Conservation (phyloP, 345 rosid species). For the Corchorus olitorius region DNA sequence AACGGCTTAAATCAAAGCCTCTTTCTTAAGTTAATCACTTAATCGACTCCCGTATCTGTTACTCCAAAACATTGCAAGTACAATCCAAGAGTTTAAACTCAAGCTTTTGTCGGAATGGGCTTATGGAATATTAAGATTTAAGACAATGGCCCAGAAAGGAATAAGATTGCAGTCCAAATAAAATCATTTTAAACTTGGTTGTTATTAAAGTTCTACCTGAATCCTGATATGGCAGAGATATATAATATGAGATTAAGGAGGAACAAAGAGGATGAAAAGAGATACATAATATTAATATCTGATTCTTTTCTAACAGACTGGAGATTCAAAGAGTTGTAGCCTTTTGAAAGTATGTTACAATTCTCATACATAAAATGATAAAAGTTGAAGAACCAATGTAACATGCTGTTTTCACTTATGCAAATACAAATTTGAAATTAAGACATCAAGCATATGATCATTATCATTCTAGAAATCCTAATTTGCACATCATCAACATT, state of each 20-base stretch:
- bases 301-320: neutral
- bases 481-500: conserved; percentile 21
- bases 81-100: too few species aligned
- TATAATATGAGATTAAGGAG: too few species aligned
- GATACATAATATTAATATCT: neutral
- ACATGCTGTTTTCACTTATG: conserved; percentile 11
- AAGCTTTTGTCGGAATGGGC: too few species aligned
- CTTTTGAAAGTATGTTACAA: neutral
- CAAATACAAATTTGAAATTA: conserved; percentile 8
- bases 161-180: too few species aligned
- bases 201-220: too few species aligned
- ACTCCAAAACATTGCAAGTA: too few species aligned
- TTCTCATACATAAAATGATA: neutral
- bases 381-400: neutral
- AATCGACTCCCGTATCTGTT: too few species aligned
- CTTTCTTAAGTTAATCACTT: neutral
- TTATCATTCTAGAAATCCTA: conserved; percentile 13
- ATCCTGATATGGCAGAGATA: too few species aligned
- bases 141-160: too few species aligned
- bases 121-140: too few species aligned
- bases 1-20: neutral
- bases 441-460: conserved; percentile 12
- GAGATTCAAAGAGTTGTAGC: neutral
- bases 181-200: too few species aligned
- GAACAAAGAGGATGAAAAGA: neutral